Evolutionary conservation across 202 grass and related monocot genomes (phyloP).

Genomic region (Zizania palustris): DNA sequence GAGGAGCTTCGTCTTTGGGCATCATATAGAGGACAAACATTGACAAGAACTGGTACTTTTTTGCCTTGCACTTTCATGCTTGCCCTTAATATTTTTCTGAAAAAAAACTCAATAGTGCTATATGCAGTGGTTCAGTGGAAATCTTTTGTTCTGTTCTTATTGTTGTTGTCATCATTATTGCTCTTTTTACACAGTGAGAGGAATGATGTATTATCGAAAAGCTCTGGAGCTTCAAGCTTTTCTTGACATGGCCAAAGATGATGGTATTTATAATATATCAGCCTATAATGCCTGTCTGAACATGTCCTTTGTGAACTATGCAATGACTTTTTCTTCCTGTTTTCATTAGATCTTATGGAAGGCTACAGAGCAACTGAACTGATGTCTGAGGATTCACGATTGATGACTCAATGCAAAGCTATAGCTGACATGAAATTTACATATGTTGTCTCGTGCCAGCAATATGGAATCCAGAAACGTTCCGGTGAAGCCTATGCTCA

Average conservation of each 20-base stretch:
- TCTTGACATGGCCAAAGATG: conserved; percentile 91
- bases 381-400: conserved; percentile 67
- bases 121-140: conserved; percentile 1
- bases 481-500: conserved; percentile 67
- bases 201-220: conserved; percentile 99
- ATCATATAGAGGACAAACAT: conserved; percentile 94
- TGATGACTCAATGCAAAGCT: conserved; percentile 88
- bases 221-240: conserved; percentile 96
- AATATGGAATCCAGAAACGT: conserved; percentile 96
- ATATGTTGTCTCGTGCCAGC: conserved; percentile 97
- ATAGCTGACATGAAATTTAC: conserved; percentile 99
- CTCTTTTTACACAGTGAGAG: conserved; percentile 70
- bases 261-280: conserved; percentile 59
- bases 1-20: conserved; percentile 91
- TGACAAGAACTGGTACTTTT: conserved; percentile 84
- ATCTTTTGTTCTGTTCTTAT: background rate
- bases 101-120: conserved; percentile 18
- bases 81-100: background rate
- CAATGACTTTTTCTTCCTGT: conserved; percentile 31
- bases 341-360: conserved; percentile 84
- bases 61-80: background rate
- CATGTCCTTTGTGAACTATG: conserved; percentile 13
- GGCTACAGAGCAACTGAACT: conserved; percentile 75
- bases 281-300: conserved; percentile 33
- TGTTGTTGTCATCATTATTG: conserved; percentile 27